Evolutionary conservation across 805 yeast species (phyloP), one percentile per base, ranked within the genome.

Genomic region (Starmera caribaea): DNA sequence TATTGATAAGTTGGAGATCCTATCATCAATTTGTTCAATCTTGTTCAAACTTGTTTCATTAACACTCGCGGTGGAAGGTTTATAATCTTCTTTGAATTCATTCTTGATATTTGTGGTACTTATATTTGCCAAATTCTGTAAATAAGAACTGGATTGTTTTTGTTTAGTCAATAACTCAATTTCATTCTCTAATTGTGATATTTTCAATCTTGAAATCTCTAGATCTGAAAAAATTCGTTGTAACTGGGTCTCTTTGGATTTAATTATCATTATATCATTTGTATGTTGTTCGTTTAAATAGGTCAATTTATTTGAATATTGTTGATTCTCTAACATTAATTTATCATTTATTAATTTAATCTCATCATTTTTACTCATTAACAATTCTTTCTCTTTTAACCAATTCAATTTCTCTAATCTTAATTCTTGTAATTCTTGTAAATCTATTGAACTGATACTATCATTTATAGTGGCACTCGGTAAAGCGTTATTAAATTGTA

Each of bases 161-260:
- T 59, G 65, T 38, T 59, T 59, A 41, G 59, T 66, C 16, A 59
- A 41, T 17, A 61, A 36, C 45, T 62, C 64, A 37, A 64, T 50
- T 38, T 68, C 74, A 42, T 68, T 71, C 50, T 77, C 81, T 41
- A 81, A 56, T 42, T 75, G 76, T 28, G 66, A 53, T 11, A 74
- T 66, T 47, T 69, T 70, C n/a, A 68, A 55, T 38, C 70, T 73
- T 4, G 79, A 66, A 34, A 66, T 69, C 35, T 80, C 87, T 36
- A 79, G 56, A 50, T 85, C 92, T 36, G 76, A 71, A 33, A 65
- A 71, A 17, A 76, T 60, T 34, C 92, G 62, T 34, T 70, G 64
- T 8, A 84, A 57, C 53, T 80, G 87, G 0, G 85, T 75, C 37
- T 84, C 92, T 46, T 76, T 78, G 28, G 84, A 78, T 54, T 81